A percentile compares a stretch with the other conserved stretches of the same genome.
These are phyloP conservation scores for Lodderomyces metapsilosis DNA, from an alignment of 1,139 yeast genomes.

Conservation along the genomic window DNA sequence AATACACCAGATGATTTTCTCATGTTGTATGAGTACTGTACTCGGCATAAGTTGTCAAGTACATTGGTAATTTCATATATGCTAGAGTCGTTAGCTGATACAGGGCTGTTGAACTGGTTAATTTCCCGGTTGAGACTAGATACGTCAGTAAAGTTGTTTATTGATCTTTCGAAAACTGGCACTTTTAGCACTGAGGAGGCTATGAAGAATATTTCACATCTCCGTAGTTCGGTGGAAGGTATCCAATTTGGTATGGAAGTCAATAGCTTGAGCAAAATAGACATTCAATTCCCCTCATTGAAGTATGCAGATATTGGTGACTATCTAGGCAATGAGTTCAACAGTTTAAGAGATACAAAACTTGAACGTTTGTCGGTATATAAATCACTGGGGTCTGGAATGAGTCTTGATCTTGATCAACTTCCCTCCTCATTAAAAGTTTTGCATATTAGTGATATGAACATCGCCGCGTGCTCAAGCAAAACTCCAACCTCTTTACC, in stretches of 20 bases:
- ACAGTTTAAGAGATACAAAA: background rate
- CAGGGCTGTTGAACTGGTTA: background rate
- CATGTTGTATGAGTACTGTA: background rate
- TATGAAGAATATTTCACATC: background rate
- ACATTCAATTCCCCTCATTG: background rate
- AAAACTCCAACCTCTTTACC: background rate
- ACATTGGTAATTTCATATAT: background rate
- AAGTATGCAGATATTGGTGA: background rate
- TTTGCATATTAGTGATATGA: background rate
- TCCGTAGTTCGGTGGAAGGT: background rate
- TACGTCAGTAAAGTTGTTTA: background rate
- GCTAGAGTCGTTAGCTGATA: background rate
- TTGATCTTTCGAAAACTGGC: background rate
- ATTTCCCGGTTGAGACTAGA: background rate
- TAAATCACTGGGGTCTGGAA: background rate
- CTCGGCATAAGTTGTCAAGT: background rate
- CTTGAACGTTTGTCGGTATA: background rate
- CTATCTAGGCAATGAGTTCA: background rate
- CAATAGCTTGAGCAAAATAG: background rate
- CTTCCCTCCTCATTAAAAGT: background rate
- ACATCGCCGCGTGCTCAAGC: too few species aligned
- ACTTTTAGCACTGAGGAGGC: background rate
- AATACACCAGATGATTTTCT: background rate
- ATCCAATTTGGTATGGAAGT: background rate
- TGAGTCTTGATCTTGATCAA: background rate